Evolutionary conservation across 1,139 yeast species (phyloP).

Genomic region (Zygosaccharomyces pseudobailii): DNA sequence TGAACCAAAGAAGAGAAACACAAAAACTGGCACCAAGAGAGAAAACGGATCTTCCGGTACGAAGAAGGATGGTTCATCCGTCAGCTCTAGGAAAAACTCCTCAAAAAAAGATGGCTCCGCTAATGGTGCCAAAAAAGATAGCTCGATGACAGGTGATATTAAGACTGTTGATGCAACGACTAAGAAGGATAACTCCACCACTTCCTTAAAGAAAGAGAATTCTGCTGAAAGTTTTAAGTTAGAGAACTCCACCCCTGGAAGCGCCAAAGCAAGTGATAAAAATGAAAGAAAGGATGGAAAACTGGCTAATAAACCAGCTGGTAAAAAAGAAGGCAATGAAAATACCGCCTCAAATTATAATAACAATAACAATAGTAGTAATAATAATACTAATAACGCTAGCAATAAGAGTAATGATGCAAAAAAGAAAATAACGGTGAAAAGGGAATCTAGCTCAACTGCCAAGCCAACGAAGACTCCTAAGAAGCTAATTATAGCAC

Average conservation of each 20-base stretch:
- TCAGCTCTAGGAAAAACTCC: constrained; percentile 10
- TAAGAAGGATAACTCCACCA: background rate
- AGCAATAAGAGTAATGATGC: constrained; percentile 5
- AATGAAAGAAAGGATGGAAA: constrained; percentile 1
- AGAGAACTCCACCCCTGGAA: background rate
- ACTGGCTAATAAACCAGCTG: constrained; percentile 10
- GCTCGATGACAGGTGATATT: constrained; percentile 8
- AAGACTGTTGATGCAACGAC: background rate
- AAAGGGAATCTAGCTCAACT: constrained; percentile 14
- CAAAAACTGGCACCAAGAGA: constrained; percentile 5
- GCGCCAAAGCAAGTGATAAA: constrained; percentile 1
- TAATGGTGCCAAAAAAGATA: constrained; percentile 2
- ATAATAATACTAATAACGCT: constrained; percentile 14
- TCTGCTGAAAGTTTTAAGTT: background rate
- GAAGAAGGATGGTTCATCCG: background rate
- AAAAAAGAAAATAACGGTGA: constrained; percentile 25
- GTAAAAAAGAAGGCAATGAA: constrained; percentile 20
- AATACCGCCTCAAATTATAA: constrained; percentile 15
- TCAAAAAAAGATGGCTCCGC: background rate
- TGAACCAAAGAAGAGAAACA: constrained; percentile 12
- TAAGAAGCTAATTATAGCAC: constrained; percentile 24
- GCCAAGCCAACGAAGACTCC: constrained; percentile 19
- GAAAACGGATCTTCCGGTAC: constrained; percentile 5
- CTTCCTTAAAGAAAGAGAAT: background rate
- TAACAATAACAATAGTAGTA: constrained; percentile 1